Base-by-base conservation (phyloP, 1,284 basidiomycete species). In the Trichosporon coremiiforme region DNA sequence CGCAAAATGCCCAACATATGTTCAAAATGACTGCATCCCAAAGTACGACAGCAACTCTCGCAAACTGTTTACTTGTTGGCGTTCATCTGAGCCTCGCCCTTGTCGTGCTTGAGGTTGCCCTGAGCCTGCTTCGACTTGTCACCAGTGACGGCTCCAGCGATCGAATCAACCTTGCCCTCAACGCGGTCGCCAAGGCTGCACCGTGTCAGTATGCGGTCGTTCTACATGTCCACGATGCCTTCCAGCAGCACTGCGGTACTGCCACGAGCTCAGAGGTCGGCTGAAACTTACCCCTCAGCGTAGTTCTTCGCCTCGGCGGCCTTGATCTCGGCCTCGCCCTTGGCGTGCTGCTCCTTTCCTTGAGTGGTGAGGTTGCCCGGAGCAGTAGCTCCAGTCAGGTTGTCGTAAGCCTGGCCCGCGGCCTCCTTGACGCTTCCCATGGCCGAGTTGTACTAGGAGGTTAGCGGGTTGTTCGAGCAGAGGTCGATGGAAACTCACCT, bases 81-180 rank as follows among this genome's bases (percentile, higher is more conserved):
- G 38, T 77, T 53, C 77, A 78, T 80, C 77, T 90, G 85, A 0
- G 85, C 77, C 71, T 87, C 76, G 1, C 90, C 90, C 77, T 89
- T 89, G 78, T 89, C 88, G 25, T 90, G 85, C 75, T 80, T 79
- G 29, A 68, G 75, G 85, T 79, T 75, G 86, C 90, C 90, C 20
- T 84, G 66, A 29, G 80, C 76, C 79, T 91, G 86, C 79, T 91
- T 87, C 38, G 84, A 69, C 77, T 88, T 87, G 81, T 91, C 90
- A 45, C 89, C 90, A 15, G 85, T 87, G 47, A 90, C 73, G 4
- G 90, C 88, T 33, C 81, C 90, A 41, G 89, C 85, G 35, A 91
- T 83, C 25, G 87, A 84, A 75, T 91, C 89, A 74, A 88, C 88
- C 85, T 90, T 91, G 68, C 90, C 91, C 55, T 81, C 81, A 22